Percentiles rank a stretch among this genome's conserved stretches.
Conservation (phyloP, 2,329 filamentous ascomycete genomes). For the Exophiala phaeomuriformis region DNA sequence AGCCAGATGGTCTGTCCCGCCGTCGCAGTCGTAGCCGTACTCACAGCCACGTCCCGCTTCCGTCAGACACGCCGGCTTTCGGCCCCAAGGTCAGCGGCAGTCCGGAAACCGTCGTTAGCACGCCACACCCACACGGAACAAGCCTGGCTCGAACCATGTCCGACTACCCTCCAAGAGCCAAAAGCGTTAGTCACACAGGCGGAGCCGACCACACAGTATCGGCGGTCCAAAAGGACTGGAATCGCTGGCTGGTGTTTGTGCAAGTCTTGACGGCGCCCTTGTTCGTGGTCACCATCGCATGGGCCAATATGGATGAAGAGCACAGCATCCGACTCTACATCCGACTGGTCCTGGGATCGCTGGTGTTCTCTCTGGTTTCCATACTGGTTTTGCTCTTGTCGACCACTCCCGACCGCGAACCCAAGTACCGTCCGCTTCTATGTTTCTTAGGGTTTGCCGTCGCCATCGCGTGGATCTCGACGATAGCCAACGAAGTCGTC, state of each 20-base stretch:
- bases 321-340: conserved; percentile 43
- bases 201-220: not conserved
- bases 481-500: conserved; percentile 91
- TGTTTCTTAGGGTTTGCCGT: conserved; percentile 89
- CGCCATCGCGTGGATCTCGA: conserved; percentile 91
- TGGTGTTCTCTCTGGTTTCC: conserved; percentile 61
- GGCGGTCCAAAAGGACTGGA: conserved; percentile 57
- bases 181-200: conserved; percentile 4
- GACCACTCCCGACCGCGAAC: conserved; percentile 60
- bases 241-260: conserved; percentile 77
- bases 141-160: conserved; percentile 30
- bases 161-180: conserved; percentile 34
- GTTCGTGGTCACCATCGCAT: conserved; percentile 71
- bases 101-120: not conserved
- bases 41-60: conserved; percentile 30
- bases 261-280: conserved; percentile 83
- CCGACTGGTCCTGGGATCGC: conserved; percentile 54
- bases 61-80: conserved; percentile 34
- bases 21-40: conserved; percentile 15
- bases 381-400: conserved; percentile 60
- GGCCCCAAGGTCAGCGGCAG: conserved; percentile 13
- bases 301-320: conserved; percentile 47
- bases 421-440: conserved; percentile 67
- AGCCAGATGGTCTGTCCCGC: conserved; percentile 25
- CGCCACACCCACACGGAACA: conserved; percentile 17